Base-by-base conservation (phyloP, 2,329 filamentous ascomycete species). In the Parastagonospora avenae region DNA sequence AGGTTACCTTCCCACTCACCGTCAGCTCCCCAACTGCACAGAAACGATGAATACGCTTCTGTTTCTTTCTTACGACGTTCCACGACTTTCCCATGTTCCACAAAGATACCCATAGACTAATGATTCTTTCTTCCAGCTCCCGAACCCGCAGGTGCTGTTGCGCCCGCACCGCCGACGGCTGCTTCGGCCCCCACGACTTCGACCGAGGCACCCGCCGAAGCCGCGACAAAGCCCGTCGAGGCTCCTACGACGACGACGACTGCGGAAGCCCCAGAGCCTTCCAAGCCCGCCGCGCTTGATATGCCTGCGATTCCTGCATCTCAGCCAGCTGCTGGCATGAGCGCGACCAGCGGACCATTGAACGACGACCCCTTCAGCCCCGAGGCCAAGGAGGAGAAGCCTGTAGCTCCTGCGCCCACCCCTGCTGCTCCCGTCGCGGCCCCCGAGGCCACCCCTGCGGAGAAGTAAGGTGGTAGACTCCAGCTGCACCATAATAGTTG, bases 311-410 rank as follows among this genome's bases (percentile, higher is more conserved):
- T 70, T 35, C 68, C 71, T 4, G 47, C 60, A 7, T 56, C 55
- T 10, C 61, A 67, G 54, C 63, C 65, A 19, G 70, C 69, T 16
- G 67, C 67, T 14, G 71, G 71, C 30, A 74, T 74, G 72, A 73
- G 69, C 31, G 72, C 72, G 10, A 75, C 72, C 8, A 73, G 69
- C 30, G 72, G 72, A 12, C 72, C 72, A 8, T 50, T 75, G 61
- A 62, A 59, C 33, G 70, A 72, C 19, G 61, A 71, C 43, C 64
- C 63, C 24, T 69, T 73, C 33, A 52, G 51, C 24, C 54, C 57
- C 14, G 62, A 65, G 9, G 55, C 57, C 8, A 63, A 65, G 55
- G 55, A 60, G 7, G 43, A 57, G 37, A 46, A 57, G 2, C 50
- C 62, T 7, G 52, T 54, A 32, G 44, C 57, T n/a, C 49, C 59